Conservation (phyloP, 78 protist genomes). For the Cavenderia fasciculata region DNA sequence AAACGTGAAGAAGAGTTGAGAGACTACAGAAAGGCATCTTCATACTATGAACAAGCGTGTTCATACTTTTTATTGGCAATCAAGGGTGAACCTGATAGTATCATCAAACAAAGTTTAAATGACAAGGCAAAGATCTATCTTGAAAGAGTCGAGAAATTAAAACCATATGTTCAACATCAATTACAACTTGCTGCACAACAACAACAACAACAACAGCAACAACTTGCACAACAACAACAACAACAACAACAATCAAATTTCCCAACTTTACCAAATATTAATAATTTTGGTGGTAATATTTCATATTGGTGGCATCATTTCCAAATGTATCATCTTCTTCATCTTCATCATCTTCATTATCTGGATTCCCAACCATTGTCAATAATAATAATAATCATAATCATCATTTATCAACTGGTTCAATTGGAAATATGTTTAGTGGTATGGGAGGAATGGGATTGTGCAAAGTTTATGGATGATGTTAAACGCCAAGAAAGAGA, state of each 20-base stretch:
- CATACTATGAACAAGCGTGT: conserved; percentile 68
- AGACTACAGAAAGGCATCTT: conserved; percentile 40
- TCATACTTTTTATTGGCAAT: conserved; percentile 31
- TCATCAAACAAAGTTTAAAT: conserved; percentile 15
- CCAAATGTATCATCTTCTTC: no score
- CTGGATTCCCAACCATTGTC: conserved; percentile 26
- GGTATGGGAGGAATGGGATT: no score
- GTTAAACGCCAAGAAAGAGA: no score
- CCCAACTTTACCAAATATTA: no score
- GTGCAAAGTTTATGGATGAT: no score
- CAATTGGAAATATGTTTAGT: conserved; percentile 6
- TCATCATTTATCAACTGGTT: not conserved
- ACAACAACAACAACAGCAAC: conserved; percentile 35
- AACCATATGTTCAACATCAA: conserved; percentile 56
- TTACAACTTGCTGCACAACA: not conserved
- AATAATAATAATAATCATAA: not conserved
- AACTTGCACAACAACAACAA: not conserved
- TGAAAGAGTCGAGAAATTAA: conserved; percentile 38
- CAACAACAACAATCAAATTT: conserved; percentile 19
- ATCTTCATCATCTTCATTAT: not conserved
- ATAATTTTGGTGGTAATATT: no score
- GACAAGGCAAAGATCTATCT: conserved; percentile 63
- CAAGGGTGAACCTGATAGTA: conserved; percentile 53
- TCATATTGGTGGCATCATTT: no score
- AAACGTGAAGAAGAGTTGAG: conserved; percentile 51